These are phyloP conservation scores for Evernia prunastri DNA, from an alignment of 495 filamentous ascomycete species.

Conservation along the genomic window DNA sequence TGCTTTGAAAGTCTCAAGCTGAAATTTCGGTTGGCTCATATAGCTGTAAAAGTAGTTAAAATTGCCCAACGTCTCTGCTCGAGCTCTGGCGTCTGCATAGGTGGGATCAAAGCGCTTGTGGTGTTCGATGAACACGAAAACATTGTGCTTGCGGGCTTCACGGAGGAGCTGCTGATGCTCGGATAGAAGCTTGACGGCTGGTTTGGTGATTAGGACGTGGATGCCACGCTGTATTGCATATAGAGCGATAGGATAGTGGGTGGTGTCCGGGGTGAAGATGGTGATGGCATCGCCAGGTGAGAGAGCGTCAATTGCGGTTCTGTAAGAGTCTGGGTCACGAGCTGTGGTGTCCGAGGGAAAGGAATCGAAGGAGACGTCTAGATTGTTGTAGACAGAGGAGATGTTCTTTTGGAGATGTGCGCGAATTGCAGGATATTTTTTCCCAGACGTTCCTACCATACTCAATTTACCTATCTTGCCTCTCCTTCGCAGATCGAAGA, in stretches of 20 bases:
- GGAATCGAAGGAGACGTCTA: slow-evolving; percentile 76
- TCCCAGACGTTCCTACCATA: slow-evolving; percentile 86
- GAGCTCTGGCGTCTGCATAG: slow-evolving; percentile 74
- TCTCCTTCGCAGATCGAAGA: slow-evolving; percentile 83
- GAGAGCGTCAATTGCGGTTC: slow-evolving; percentile 78
- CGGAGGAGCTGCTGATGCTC: slow-evolving; percentile 71
- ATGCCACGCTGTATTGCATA: slow-evolving; percentile 82
- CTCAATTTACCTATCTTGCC: slow-evolving; percentile 79
- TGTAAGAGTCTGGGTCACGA: slow-evolving; percentile 78
- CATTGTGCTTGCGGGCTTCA: slow-evolving; percentile 64
- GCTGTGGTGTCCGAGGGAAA: slow-evolving; percentile 64
- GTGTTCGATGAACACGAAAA: slow-evolving; percentile 92
- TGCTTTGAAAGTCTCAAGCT: slow-evolving; percentile 92
- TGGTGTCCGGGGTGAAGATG: slow-evolving; percentile 93
- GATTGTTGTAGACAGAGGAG: slow-evolving; percentile 72
- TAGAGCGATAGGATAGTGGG: slow-evolving; percentile 88
- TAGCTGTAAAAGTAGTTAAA: slow-evolving; percentile 98
- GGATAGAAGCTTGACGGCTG: slow-evolving; percentile 75
- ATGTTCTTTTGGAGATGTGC: slow-evolving; percentile 88
- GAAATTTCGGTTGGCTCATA: slow-evolving; percentile 90
- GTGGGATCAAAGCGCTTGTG: slow-evolving; percentile 94
- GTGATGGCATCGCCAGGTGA: slow-evolving; percentile 83
- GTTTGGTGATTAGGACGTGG: slow-evolving; percentile 92
- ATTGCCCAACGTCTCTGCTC: slow-evolving; percentile 69
- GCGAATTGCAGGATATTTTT: slow-evolving; percentile 84